Percentiles rank a stretch among this genome's conserved stretches.
phyloP scores from a whole-genome alignment of 2,329 filamentous ascomycete genomes.

The Sordariomycetes sp. region DNA sequence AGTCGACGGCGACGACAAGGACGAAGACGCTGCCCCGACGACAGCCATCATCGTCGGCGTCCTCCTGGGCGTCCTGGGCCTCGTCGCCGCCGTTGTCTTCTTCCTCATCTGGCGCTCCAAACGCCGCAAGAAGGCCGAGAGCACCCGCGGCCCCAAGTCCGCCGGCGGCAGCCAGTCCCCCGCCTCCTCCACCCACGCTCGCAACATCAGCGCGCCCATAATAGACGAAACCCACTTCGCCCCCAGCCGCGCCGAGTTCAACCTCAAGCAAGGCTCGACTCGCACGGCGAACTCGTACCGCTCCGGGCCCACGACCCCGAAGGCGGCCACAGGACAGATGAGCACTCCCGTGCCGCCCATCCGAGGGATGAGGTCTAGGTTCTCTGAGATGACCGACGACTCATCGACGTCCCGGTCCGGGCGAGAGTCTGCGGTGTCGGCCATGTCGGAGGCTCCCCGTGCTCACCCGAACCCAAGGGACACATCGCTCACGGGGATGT shows the following conservation, averaged over 20 bases:
- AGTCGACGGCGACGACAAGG: neutral
- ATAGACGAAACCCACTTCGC: constrained; percentile 19
- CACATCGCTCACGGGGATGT: constrained; percentile 42
- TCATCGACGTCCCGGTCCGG: constrained; percentile 28
- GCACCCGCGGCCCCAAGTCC: neutral
- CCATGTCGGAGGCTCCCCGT: constrained; percentile 18
- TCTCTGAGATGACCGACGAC: neutral
- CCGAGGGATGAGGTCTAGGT: constrained; percentile 21
- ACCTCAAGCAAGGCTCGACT: constrained; percentile 22
- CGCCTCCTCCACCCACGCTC: constrained; percentile 26
- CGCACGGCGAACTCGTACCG: constrained; percentile 2
- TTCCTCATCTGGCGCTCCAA: constrained; percentile 22
- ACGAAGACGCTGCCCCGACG: constrained; percentile 8
- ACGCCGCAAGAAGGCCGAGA: constrained; percentile 2
- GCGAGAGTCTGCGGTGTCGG: constrained; percentile 39
- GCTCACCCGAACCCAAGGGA: constrained; percentile 10
- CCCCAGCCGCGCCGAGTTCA: constrained; percentile 41
- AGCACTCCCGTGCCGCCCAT: constrained; percentile 21
- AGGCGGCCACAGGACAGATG: neutral
- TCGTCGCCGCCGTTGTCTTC: constrained; percentile 19
- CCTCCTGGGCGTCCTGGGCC: constrained; percentile 27
- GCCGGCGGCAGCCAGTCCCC: constrained; percentile 9
- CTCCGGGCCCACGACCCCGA: neutral
- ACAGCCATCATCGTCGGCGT: constrained; percentile 35
- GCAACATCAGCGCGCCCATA: constrained; percentile 47